Percentiles rank a stretch among this genome's conserved stretches.
These are phyloP conservation scores for Rhodomyrtus psidioides DNA, from an alignment of 441 rosid species.

Conservation along the genomic window DNA sequence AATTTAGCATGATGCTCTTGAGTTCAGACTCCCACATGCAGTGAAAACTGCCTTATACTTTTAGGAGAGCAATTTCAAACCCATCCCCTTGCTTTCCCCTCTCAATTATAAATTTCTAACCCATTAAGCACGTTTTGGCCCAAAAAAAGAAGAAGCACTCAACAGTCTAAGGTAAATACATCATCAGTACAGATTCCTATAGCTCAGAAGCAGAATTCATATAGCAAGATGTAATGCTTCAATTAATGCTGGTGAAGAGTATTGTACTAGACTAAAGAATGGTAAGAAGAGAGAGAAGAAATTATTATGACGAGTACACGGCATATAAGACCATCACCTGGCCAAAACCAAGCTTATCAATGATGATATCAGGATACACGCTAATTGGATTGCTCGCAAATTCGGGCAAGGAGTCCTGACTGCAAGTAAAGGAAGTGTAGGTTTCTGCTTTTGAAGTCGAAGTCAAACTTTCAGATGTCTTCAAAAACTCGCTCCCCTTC, in stretches of 20 bases:
- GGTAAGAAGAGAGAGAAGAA: background rate
- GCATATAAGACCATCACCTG: conserved; percentile 37
- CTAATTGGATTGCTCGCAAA: conserved; percentile 50
- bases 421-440: conserved; percentile 64
- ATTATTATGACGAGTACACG: no score
- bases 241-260: background rate
- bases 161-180: background rate
- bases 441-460: conserved; percentile 49
- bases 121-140: background rate
- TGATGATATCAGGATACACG: conserved; percentile 39
- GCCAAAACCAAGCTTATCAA: conserved; percentile 84
- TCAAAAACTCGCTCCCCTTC: conserved; percentile 67
- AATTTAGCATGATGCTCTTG: background rate
- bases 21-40: background rate
- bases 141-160: background rate
- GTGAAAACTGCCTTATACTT: background rate
- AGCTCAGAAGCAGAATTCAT: background rate
- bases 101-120: background rate
- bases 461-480: conserved; percentile 40
- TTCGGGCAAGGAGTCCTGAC: conserved; percentile 59
- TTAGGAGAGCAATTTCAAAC: background rate
- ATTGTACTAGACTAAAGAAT: background rate
- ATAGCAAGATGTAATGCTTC: background rate
- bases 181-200: background rate
- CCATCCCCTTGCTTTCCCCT: background rate